A percentile compares a stretch with the other conserved stretches of the same genome.
phyloP scores from a whole-genome alignment of 768 basidiomycete species.

The Termitomyces sp. region DNA sequence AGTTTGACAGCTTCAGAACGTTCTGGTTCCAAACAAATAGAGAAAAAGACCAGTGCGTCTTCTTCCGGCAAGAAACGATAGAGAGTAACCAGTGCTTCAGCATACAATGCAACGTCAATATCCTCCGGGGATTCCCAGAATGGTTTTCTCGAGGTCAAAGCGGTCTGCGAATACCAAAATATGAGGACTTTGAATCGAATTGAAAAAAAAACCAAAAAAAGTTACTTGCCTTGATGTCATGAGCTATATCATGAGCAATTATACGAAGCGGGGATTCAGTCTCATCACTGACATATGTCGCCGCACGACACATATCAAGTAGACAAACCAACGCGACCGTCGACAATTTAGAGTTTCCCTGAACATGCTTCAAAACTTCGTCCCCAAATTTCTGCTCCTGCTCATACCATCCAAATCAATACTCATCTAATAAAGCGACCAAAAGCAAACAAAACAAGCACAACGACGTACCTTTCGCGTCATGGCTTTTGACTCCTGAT shows the following conservation, averaged over 20 bases:
- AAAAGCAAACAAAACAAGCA: not conserved
- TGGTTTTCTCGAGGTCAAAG: constrained; percentile 42
- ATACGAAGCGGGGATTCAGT: constrained; percentile 62
- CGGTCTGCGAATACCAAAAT: constrained; percentile 17
- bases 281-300: constrained; percentile 44
- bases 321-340: constrained; percentile 71
- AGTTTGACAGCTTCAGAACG: constrained; percentile 81
- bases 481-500: constrained; percentile 30
- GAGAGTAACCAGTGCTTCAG: constrained; percentile 68
- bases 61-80: constrained; percentile 67
- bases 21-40: constrained; percentile 67
- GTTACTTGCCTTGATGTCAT: constrained; percentile 68
- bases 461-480: constrained; percentile 31
- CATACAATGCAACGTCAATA: constrained; percentile 72
- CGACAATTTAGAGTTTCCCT: constrained; percentile 50
- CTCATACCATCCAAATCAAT: not conserved
- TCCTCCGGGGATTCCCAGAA: constrained; percentile 74
- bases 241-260: constrained; percentile 69
- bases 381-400: constrained; percentile 62
- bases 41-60: constrained; percentile 59
- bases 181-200: not conserved
- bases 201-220: not conserved
- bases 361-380: constrained; percentile 56
- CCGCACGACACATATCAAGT: constrained; percentile 76
- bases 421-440: not conserved